Conservation (phyloP, 257 asterid species). For the Gentiana macrophylla region DNA sequence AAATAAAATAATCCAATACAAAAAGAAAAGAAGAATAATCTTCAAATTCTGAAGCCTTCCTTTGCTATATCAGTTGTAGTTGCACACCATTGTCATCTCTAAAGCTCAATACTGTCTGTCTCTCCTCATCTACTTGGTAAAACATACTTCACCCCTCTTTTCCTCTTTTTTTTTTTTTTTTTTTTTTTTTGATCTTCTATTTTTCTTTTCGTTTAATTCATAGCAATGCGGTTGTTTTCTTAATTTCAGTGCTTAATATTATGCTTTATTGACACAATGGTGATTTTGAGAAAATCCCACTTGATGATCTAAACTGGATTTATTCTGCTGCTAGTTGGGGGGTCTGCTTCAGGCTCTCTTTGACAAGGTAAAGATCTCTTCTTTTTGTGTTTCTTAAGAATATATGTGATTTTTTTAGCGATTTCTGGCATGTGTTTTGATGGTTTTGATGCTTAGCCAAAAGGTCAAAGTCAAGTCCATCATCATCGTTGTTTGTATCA, state of each 20-base stretch:
- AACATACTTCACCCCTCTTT: neutral
- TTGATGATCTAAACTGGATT: too few relatives aligned
- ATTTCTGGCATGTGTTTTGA: too few relatives aligned
- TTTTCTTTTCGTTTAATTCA: neutral
- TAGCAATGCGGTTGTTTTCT: neutral
- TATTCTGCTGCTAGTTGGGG: neutral
- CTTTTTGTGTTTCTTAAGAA: too few relatives aligned
- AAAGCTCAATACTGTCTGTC: neutral
- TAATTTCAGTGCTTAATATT: neutral
- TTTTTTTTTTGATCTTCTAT: neutral
- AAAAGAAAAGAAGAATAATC: neutral
- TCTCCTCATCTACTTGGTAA: slow-evolving; percentile 1
- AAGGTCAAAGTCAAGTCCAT: too few relatives aligned
- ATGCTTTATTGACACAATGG: slow-evolving; percentile 1
- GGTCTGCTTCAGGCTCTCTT: neutral
- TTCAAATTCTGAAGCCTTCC: neutral
- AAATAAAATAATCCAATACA: too few relatives aligned
- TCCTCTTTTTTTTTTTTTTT: neutral
- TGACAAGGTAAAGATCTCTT: neutral
- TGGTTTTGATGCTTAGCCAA: too few relatives aligned
- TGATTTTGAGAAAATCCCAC: neutral
- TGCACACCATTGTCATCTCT: neutral
- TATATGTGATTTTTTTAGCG: too few relatives aligned
- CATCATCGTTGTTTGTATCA: too few relatives aligned
- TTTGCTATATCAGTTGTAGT: too few relatives aligned